phyloP scores from a whole-genome alignment of 257 asterid genomes.

The Solanum medicagineum region DNA sequence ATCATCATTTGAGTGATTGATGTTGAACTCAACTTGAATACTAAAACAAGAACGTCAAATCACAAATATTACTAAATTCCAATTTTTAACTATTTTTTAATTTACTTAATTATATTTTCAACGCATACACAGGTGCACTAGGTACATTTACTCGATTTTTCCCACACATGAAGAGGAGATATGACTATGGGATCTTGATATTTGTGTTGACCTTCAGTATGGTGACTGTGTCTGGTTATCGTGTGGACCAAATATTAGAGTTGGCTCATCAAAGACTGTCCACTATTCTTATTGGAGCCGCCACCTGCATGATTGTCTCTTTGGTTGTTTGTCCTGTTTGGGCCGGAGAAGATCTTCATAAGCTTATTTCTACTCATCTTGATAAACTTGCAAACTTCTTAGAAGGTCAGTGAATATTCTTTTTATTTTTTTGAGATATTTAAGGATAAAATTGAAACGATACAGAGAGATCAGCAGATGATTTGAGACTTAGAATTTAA shows the following conservation, averaged over 20 bases:
- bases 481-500: background rate
- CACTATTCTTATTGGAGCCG: slow-evolving; percentile 51
- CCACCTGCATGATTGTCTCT: slow-evolving; percentile 50
- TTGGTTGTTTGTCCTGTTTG: slow-evolving; percentile 55
- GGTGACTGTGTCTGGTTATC: slow-evolving; percentile 67
- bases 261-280: slow-evolving; percentile 56
- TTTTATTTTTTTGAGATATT: background rate
- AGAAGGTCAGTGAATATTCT: slow-evolving; percentile 26
- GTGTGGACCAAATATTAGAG: slow-evolving; percentile 34
- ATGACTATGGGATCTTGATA: slow-evolving; percentile 65
- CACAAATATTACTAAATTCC: background rate
- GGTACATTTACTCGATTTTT: slow-evolving; percentile 52
- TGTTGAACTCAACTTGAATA: background rate
- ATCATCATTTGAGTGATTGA: background rate
- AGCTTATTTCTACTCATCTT: slow-evolving; percentile 22
- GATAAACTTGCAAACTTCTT: slow-evolving; percentile 44
- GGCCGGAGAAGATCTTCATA: slow-evolving; percentile 84
- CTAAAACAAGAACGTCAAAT: background rate
- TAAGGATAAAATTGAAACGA: background rate
- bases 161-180: slow-evolving; percentile 47
- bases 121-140: slow-evolving; percentile 19
- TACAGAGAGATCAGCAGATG: background rate
- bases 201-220: slow-evolving; percentile 65
- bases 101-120: background rate
- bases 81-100: background rate